Base-by-base conservation (phyloP, 495 filamentous ascomycete genomes). In the Wilcoxina mikolae region DNA sequence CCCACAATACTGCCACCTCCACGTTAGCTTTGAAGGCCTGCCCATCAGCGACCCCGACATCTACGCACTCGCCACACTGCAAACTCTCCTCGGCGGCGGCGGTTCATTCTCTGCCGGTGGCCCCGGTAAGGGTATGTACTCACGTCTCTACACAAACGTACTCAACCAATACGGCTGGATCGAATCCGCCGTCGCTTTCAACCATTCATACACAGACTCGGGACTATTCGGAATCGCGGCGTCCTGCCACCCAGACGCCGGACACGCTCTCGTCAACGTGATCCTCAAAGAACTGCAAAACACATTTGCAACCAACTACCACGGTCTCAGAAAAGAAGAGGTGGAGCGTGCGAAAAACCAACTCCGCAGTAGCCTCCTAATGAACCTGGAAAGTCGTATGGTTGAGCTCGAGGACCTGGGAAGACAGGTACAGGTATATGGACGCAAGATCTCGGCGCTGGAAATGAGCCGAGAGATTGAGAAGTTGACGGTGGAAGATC, bases 311-410 rank as follows among this genome's bases (percentile, higher is more conserved):
- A 84, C 83, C 5, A 46, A 50, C 3, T 83, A 77, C 61, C 69
- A 74, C 5, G 72, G 81, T 1, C 74, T 99, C n/a, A 75, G 82
- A 58, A 66, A 76, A 1, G 76, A 72, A 41, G 91, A 96, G 70
- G 91, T 99, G 23, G 80, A 82, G 65, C 80, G 91, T n/a, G 91
- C 91, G 10, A 99, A 99, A 78, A 99, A 99, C 65, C 93, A 96
- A 72, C 79, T 99, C 29, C 76, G 87, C 31, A 87, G 82, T 11
- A 84, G 81, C 38, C 72, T 99, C 23, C 76, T 99, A 35, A 96
- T 99, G 93, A 99, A 99, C 70, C 77, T 99, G 0, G 91, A 99
- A 72, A 85, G 79, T 55, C 78, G 93, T 39, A 95, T 96, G 91
- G 87, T 96, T 11, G 93, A 95, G 69, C 72, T 99, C n/a, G 91